Conservation (phyloP, 768 basidiomycete species). For the Trametes coccinea region DNA sequence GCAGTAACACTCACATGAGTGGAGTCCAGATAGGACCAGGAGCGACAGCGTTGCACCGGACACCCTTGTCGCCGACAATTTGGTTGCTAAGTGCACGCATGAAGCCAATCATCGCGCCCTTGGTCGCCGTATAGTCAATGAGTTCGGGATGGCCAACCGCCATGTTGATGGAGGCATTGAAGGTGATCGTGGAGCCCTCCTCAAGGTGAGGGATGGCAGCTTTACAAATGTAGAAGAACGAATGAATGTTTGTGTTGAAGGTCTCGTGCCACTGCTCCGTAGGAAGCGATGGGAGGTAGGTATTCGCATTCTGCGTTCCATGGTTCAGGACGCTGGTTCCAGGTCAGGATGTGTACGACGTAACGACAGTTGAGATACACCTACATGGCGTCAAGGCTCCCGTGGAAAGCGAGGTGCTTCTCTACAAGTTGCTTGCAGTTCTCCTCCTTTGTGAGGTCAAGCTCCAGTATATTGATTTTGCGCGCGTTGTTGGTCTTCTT, state of each 20-base stretch:
- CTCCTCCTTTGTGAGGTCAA: conserved; percentile 42
- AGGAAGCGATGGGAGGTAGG: conserved; percentile 37
- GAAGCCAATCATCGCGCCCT: conserved; percentile 53
- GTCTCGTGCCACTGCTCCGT: conserved; percentile 46
- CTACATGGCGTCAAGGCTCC: conserved; percentile 42
- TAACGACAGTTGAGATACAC: conserved; percentile 9
- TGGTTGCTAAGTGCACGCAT: conserved; percentile 51
- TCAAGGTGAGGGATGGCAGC: conserved; percentile 46
- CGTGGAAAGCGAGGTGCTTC: conserved; percentile 39
- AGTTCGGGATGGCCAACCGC: conserved; percentile 47
- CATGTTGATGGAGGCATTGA: conserved; percentile 46
- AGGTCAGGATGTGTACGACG: neutral
- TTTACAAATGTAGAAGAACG: conserved; percentile 50
- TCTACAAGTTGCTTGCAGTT: conserved; percentile 40
- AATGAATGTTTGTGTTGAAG: conserved; percentile 41
- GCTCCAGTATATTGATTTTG: conserved; percentile 38
- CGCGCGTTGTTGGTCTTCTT: conserved; percentile 39
- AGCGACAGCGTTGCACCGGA: conserved; percentile 42
- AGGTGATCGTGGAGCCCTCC: conserved; percentile 43
- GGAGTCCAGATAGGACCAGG: conserved; percentile 54
- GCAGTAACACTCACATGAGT: conserved; percentile 33
- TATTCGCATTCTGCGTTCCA: conserved; percentile 44
- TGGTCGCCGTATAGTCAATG: conserved; percentile 56
- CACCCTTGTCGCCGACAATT: conserved; percentile 48
- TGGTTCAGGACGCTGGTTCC: conserved; percentile 41